Conservation (phyloP, 2,329 filamentous ascomycete genomes). For the Clarireedia hainanense region DNA sequence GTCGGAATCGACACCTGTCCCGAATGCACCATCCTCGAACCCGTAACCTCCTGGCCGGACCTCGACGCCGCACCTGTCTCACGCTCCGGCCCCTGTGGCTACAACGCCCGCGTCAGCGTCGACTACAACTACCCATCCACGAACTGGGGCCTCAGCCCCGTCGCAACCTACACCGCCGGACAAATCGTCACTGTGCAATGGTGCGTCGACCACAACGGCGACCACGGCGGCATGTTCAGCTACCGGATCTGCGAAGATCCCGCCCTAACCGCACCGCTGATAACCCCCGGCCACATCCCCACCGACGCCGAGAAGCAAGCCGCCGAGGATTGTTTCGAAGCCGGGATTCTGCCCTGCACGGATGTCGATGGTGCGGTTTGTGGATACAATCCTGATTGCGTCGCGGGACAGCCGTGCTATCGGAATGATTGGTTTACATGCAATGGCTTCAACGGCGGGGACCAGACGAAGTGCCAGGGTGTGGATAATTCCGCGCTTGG, state of each 20-base stretch:
- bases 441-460: constrained; percentile 37
- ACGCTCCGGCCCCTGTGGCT: constrained; percentile 44
- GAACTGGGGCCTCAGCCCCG: constrained; percentile 36
- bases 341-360: constrained; percentile 39
- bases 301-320: constrained; percentile 45
- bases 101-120: constrained; percentile 43
- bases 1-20: constrained; percentile 41
- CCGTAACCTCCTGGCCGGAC: constrained; percentile 42
- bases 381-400: constrained; percentile 41
- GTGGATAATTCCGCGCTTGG: background rate
- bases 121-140: constrained; percentile 27
- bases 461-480: background rate
- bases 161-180: constrained; percentile 39
- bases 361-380: constrained; percentile 43
- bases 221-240: constrained; percentile 49
- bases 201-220: constrained; percentile 49
- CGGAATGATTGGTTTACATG: constrained; percentile 50
- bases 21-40: constrained; percentile 47
- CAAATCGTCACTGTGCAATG: constrained; percentile 43
- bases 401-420: constrained; percentile 36
- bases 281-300: constrained; percentile 39
- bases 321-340: constrained; percentile 45
- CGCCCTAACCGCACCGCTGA: constrained; percentile 41
- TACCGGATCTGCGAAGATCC: constrained; percentile 48
- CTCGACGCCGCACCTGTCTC: constrained; percentile 38